Conservation (phyloP, 192 early-diverging fungal species). For the Coemansia reversa region DNA sequence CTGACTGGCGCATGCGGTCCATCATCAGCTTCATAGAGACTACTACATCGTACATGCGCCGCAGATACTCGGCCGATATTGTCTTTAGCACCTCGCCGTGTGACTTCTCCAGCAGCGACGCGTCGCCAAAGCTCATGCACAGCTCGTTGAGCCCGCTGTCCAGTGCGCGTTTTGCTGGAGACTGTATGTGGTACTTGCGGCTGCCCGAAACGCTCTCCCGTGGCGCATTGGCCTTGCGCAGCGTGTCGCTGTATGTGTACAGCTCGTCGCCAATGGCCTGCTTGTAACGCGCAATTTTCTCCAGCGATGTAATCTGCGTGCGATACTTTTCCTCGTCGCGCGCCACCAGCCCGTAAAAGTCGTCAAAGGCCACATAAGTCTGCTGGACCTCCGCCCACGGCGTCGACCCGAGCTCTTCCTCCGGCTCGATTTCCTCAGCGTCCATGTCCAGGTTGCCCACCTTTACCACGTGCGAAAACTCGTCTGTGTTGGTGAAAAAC, state of each 20-base stretch:
- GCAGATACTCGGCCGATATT: constrained; percentile 53
- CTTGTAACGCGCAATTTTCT: constrained; percentile 53
- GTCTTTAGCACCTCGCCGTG: constrained; percentile 55
- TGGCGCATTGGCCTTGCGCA: constrained; percentile 39
- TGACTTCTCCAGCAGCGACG: constrained; percentile 47
- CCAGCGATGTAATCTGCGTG: constrained; percentile 46
- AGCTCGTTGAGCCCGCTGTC: constrained; percentile 45
- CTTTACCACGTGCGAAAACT: constrained; percentile 49
- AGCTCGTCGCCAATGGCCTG: constrained; percentile 56
- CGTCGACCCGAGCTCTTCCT: constrained; percentile 34
- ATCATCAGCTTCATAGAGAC: constrained; percentile 56
- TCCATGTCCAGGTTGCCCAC: constrained; percentile 51
- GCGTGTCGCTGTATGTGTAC: constrained; percentile 43
- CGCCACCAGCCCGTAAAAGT: constrained; percentile 41
- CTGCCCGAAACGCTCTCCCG: constrained; percentile 34
- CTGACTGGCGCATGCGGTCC: constrained; percentile 48
- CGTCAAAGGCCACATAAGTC: constrained; percentile 44
- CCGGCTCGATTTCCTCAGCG: constrained; percentile 46
- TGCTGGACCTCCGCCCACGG: constrained; percentile 37
- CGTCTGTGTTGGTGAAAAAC: constrained; percentile 56
- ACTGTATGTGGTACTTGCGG: constrained; percentile 31
- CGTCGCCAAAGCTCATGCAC: constrained; percentile 50
- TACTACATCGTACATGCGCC: constrained; percentile 50
- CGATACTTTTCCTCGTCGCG: constrained; percentile 54
- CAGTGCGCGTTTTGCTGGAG: constrained; percentile 43